Evolutionary conservation across 139 green algal genomes (phyloP).

Genomic region (Chara braunii): DNA sequence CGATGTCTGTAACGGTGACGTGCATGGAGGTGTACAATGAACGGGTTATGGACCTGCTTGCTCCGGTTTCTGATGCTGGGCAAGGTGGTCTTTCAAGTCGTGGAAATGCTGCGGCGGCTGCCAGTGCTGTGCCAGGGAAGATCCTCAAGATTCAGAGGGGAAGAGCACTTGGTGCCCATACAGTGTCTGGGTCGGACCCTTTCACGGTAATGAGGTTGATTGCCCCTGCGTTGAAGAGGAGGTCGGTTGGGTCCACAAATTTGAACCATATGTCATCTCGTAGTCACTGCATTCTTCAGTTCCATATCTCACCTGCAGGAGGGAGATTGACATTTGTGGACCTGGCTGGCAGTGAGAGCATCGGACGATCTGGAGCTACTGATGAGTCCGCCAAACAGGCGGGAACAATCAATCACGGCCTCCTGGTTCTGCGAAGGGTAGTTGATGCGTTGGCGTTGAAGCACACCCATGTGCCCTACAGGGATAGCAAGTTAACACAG

Average conservation of each 20-base stretch:
- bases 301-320: background rate
- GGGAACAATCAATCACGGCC: constrained; percentile 19
- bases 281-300: constrained; percentile 19
- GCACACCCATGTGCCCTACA: background rate
- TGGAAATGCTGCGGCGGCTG: background rate
- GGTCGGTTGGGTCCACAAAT: background rate
- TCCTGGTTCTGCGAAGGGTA: constrained; percentile 6
- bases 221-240: constrained; percentile 1
- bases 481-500: background rate
- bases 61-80: too few relatives aligned
- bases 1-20: background rate
- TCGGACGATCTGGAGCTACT: background rate
- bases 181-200: background rate
- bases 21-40: constrained; percentile 13
- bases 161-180: background rate
- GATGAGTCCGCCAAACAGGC: constrained; percentile 12
- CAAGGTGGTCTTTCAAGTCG: background rate
- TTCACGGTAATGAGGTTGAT: constrained; percentile 6
- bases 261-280: background rate
- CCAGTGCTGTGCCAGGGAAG: background rate
- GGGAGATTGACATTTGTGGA: constrained; percentile 12
- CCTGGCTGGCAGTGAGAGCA: constrained; percentile 11
- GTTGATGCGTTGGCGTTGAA: constrained; percentile 6
- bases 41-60: constrained; percentile 10
- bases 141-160: constrained; percentile 15